Evolutionary conservation across 2,329 filamentous ascomycete genomes (phyloP).

Genomic region (Aspergillus luchuensis): DNA sequence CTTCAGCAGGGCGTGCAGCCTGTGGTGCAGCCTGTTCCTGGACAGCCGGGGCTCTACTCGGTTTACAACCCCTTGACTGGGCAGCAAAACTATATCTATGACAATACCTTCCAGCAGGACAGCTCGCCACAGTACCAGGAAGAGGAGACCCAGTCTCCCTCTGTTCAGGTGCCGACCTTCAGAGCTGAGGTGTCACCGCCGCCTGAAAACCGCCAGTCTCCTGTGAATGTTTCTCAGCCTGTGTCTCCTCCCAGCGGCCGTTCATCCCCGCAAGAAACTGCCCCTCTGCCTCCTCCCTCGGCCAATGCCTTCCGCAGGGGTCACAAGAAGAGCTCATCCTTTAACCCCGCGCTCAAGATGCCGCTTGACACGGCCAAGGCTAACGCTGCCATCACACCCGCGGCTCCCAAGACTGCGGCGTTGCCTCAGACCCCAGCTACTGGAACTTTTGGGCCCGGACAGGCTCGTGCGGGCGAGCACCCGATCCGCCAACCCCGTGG

Average conservation of each 20-base stretch:
- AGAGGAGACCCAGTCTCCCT: slow-evolving; percentile 49
- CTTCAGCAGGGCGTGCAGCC: slow-evolving; percentile 67
- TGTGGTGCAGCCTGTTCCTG: slow-evolving; percentile 62
- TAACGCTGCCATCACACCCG: slow-evolving; percentile 54
- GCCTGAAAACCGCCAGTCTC: slow-evolving; percentile 60
- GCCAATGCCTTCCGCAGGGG: slow-evolving; percentile 90
- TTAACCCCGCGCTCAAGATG: slow-evolving; percentile 56
- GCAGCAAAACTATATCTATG: slow-evolving; percentile 78
- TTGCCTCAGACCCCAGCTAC: slow-evolving; percentile 80
- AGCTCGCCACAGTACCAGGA: slow-evolving; percentile 36
- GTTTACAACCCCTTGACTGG: slow-evolving; percentile 86
- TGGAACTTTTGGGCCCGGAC: slow-evolving; percentile 88
- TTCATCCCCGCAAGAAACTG: slow-evolving; percentile 68
- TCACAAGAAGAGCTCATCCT: slow-evolving; percentile 86
- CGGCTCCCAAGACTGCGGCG: slow-evolving; percentile 74
- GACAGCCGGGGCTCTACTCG: slow-evolving; percentile 74
- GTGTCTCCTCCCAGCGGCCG: slow-evolving; percentile 65
- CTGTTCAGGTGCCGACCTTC: slow-evolving; percentile 62
- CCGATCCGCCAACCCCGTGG: slow-evolving; percentile 90
- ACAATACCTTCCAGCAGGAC: slow-evolving; percentile 61
- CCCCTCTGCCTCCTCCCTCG: slow-evolving; percentile 81
- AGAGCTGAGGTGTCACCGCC: slow-evolving; percentile 83
- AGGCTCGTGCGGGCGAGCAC: slow-evolving; percentile 90
- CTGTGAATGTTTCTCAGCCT: slow-evolving; percentile 63
- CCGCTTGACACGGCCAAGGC: slow-evolving; percentile 52